Evolutionary conservation across 140 eudicot genomes (phyloP).

Genomic region (Erigeron philadelphicus): DNA sequence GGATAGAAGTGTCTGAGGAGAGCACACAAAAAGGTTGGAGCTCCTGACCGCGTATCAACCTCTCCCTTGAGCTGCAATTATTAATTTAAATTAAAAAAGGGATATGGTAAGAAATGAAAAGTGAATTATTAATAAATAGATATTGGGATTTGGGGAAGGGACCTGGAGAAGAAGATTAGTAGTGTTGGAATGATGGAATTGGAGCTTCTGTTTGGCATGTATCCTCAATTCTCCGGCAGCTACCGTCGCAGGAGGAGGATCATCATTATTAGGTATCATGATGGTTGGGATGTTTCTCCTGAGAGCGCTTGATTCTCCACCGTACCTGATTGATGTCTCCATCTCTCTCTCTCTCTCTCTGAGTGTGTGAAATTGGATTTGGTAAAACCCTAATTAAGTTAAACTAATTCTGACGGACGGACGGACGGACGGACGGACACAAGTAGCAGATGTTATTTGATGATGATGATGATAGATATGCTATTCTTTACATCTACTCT

Average conservation of each 20-base stretch:
- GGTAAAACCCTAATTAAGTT: slow-evolving; percentile 1
- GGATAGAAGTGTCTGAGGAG: slow-evolving; percentile 63
- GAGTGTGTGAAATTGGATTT: neutral
- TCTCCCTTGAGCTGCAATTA: slow-evolving; percentile 83
- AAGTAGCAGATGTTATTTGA: too few species aligned
- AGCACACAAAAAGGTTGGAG: slow-evolving; percentile 56
- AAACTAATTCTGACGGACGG: neutral
- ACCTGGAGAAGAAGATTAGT: slow-evolving; percentile 53
- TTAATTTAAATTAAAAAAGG: too few species aligned
- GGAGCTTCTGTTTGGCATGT: slow-evolving; percentile 71
- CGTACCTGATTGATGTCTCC: slow-evolving; percentile 83
- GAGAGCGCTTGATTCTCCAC: slow-evolving; percentile 60
- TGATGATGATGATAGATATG: too few species aligned
- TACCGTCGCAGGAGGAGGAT: slow-evolving; percentile 13
- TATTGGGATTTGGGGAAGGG: neutral
- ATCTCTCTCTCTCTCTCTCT: slow-evolving; percentile 16
- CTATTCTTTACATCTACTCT: too few species aligned
- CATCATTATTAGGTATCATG: neutral
- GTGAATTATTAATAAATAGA: too few species aligned
- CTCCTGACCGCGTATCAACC: slow-evolving; percentile 73
- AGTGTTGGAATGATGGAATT: slow-evolving; percentile 36
- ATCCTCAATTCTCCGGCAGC: slow-evolving; percentile 32
- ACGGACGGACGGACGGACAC: too few species aligned
- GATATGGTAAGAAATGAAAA: too few species aligned
- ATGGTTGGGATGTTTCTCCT: too few species aligned